Evolutionary conservation across 805 yeast species (phyloP), one percentile per base, ranked within the genome.

Genomic region (Zygotorulaspora sp.): DNA sequence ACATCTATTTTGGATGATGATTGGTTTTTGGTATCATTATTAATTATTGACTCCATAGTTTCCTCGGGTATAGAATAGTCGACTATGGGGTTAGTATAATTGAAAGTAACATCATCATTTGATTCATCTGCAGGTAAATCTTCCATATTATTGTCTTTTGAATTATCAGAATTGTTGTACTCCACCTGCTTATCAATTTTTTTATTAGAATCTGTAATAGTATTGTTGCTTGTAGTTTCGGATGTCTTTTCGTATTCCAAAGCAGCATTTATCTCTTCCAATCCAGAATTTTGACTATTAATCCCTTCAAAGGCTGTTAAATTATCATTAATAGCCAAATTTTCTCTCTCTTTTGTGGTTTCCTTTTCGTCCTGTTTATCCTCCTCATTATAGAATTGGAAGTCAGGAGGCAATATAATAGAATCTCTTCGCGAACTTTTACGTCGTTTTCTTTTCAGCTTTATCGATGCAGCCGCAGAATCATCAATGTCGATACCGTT

Each of bases 371-470:
- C n/a, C n/a, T n/a, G n/a, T 19, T 32, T 26, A 29, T 27, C 32
- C 17, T 52, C 50, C 5, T 41, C 43, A 11, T 45, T 44, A 25
- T 56, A 50, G 35, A 53, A 52, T 16, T 56, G 53, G 21, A 58
- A 48, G 31, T 60, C 62, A n/a, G 54, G 57, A 5, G 65, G 60
- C 16, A 63, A 49, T 44, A 63, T 63, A 31, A 67, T 58, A 2
- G 71, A 66, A 38, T 67, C 68, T 44, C 72, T 61, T 48, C 72
- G 55, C 4, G 65, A 56, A 39, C 66, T 62, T 41, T 61, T 67
- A 15, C 68, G 57, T 47, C 63, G 60, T 44, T 61, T 58, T 34
- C 56, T 63, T 7, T 40, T 22, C 15, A 38, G 32, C 13, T 51
- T 50, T 15, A 46, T n/a, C n/a, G n/a, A n/a, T n/a, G n/a, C n/a